Base-by-base conservation (phyloP, 2,329 filamentous ascomycete species). In the Exserohilum rostratum region DNA sequence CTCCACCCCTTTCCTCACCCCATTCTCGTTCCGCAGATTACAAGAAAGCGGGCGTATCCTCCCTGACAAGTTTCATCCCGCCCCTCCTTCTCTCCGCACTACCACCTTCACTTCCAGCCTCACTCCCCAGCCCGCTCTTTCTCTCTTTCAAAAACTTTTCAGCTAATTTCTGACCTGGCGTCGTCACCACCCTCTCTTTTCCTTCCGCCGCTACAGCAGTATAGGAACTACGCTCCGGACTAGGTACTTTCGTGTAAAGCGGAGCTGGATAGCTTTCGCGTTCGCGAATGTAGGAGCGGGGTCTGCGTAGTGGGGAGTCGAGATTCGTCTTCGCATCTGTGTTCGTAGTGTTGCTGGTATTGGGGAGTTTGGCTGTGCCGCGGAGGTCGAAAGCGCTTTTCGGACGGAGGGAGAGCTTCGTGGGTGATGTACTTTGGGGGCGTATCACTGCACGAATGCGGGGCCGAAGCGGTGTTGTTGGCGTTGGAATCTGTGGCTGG, bases 351-450 rank as follows among this genome's bases (percentile, higher is more conserved):
- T 17, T 9, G 34, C 20, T 6, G 9, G 17, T n/a, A 17, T 22
- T 27, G 10, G 33, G 46, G 1, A 47, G 22, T 2, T 25, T 44
- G 9, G 31, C 49, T 43, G 55, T 46, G 6, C 48, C 47, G 30
- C 67, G 66, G 12, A 76, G 60, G 37, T 76, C 70, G 27, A 74
- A 69, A 7, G 73, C 70, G 31, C 72, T 74, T 46, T 62, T 68
- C 1, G 73, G 67, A 22, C 70, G 61, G 6, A 56, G 57, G 12
- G 54, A 50, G 7, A 69, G 56, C 29, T 69, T 69, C 2, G 57
- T 61, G 0, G 63, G 64, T 0, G 66, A 66, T 9, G 60, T 46
- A n/a, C n/a, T n/a, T n/a, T n/a, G n/a, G 2, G 65, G 62, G 2
- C 60, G 61, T 11, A 67, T 15, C 0, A 52, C 62, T 2, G 55